A percentile compares a stretch with the other conserved stretches of the same genome.
Conservation (phyloP, 2,329 filamentous ascomycete species). For the Pseudocercospora fijiensis region DNA sequence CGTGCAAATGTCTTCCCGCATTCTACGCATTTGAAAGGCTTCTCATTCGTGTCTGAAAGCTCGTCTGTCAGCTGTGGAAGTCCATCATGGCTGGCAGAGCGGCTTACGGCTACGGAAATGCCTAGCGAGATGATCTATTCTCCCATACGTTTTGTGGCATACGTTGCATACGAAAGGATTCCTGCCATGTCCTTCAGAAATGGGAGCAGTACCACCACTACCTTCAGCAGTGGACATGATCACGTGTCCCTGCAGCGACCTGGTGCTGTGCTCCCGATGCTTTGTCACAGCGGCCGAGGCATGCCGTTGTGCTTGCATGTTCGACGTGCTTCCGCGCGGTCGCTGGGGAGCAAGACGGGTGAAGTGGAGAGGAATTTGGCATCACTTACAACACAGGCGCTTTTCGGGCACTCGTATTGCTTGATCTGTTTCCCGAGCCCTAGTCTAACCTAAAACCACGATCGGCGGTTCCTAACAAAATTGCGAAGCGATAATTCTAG, state of each 20-base stretch:
- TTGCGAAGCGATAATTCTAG: too few relatives aligned
- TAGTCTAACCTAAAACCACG: too few relatives aligned
- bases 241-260: neutral
- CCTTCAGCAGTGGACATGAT: constrained; percentile 10
- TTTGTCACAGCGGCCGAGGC: neutral
- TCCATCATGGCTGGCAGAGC: neutral
- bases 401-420: neutral
- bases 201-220: neutral
- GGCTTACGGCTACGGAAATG: constrained; percentile 27
- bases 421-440: too few relatives aligned
- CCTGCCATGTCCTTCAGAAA: neutral
- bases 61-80: constrained; percentile 8
- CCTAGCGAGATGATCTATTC: constrained; percentile 26
- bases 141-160: constrained; percentile 27
- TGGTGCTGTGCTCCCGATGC: neutral
- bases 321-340: constrained; percentile 7
- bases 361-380: constrained; percentile 10
- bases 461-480: too few relatives aligned
- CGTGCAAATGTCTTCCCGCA: constrained; percentile 27
- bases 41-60: constrained; percentile 25
- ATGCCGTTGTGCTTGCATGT: neutral
- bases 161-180: constrained; percentile 28
- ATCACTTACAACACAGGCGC: neutral
- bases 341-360: constrained; percentile 8
- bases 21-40: constrained; percentile 24